Base-by-base conservation (phyloP, 306 rosid species). In the Quercus robur region DNA sequence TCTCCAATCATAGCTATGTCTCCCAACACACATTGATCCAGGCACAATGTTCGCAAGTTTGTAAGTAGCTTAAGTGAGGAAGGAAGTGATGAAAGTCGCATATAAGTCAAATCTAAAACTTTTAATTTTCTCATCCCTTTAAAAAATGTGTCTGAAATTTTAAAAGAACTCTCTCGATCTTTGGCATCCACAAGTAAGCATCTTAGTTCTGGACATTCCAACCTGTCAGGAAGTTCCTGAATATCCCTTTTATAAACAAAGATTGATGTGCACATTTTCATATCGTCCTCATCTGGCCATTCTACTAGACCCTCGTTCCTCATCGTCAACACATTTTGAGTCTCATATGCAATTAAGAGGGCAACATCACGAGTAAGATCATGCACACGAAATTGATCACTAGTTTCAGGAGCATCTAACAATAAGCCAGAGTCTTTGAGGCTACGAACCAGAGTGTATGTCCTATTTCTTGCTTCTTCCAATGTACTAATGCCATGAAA, bases 301-400 rank as follows among this genome's bases (percentile, higher is more conserved):
- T 71, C 76, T 17, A 10, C 2, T 5, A 49, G 44, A 11, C 7
- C 23, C 23, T 2, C 31, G 0, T 0, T 0, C 15, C 20, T 13
- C 0, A 21, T 3, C 5, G 0, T 1, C 0, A 80, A 25, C n/a
- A 62, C 30, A 13, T 55, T 67, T 35, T 74, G 10, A n/a, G 56
- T 70, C 62, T 66, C 56, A 0, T 6, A 1, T 38, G 81, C 74
- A 30, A 81, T 35, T 5, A 12, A 56, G 20, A 56, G 25, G 20
- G 79, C 85, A 4, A 17, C 76, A 13, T 75, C 68, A 6, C 8
- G 41, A n/a, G 69, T 64, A 23, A 57, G n/a, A 9, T 84, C 71
- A 28, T 76, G 86, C 82, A 82, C 54, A 11, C 55, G 13, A 0
- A 73, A 5, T 0, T 0, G 0, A 0, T 13, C 15, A 23, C 3